These are phyloP conservation scores for Trichoderma citrinoviride DNA, from an alignment of 2,329 filamentous ascomycete species.

Conservation along the genomic window DNA sequence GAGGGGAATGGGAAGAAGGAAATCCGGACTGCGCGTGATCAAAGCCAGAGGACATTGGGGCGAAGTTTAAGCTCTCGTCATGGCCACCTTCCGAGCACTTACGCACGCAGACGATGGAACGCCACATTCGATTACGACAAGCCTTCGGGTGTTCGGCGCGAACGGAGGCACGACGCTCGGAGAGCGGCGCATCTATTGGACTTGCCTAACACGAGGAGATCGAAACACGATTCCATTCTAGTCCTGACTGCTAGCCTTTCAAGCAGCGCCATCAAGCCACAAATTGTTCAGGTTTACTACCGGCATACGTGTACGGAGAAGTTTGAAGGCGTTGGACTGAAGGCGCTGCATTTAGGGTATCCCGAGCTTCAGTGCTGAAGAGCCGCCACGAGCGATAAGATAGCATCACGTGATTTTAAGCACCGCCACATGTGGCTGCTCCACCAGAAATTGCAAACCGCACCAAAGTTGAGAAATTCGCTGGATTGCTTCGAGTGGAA, in stretches of 20 bases:
- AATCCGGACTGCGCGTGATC: background rate
- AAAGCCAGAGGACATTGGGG: background rate
- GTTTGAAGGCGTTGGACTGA: no score
- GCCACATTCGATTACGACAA: conserved; percentile 17
- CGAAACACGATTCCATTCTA: no score
- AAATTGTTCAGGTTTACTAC: background rate
- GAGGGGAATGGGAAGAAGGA: background rate
- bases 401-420: conserved; percentile 30
- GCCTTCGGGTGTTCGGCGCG: conserved; percentile 6
- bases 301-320: no score
- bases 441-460: conserved; percentile 36
- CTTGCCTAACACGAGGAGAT: background rate
- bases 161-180: background rate
- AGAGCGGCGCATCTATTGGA: background rate
- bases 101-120: background rate
- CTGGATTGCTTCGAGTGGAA: conserved; percentile 30
- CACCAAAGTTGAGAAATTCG: conserved; percentile 45
- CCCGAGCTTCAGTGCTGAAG: background rate
- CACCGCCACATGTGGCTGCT: conserved; percentile 33
- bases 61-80: conserved; percentile 1
- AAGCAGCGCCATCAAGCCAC: background rate
- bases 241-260: no score
- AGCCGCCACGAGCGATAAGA: background rate
- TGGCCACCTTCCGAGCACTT: conserved; percentile 4
- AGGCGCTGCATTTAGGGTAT: background rate